Base-by-base conservation (phyloP, 345 rosid species). In the Camelina laxa region DNA sequence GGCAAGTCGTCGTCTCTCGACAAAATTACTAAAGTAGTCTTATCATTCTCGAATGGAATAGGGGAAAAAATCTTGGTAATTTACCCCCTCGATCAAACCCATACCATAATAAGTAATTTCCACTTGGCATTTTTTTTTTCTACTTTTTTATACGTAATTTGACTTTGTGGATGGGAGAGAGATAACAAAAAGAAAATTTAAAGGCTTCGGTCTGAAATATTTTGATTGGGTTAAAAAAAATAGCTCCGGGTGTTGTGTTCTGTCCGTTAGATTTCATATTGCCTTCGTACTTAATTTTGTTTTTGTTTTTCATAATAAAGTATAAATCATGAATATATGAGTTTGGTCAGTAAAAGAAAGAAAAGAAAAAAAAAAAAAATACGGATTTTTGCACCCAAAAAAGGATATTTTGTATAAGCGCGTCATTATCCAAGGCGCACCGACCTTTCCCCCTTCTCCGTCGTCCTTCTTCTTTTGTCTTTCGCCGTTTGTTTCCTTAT, bases 361-460 rank as follows among this genome's bases (percentile, higher is more conserved):
- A 53, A 9, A 55, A 33, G 36, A 2, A 33, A 33, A 4, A 33
- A 33, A 6, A 36, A 9, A 33, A 33, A 33, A 33, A 33, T 33
- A 36, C 24, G 7, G 5, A 65, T 70, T 76, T 69, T 13, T 63
- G 16, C 44, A 66, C 0, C 76, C 15, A 2, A 38, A 65, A 70
- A 38, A 30, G 67, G 55, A 71, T 57, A 64, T 57, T 65, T 76
- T 47, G 33, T 19, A 27, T 60, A 20, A 17, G 33, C 62, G 60
- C 42, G 80, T 76, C 80, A 44, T 76, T 62, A 64, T 76, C 75
- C 45, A 24, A 70, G 51, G 35, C 51, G 10, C 75, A 62, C 75
- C 71, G 71, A 54, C 72, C 67, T 49, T 56, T 19, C 57, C 38
- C 36, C 54, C 31, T 21, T 65, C 76, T 65, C 80, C 76, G 80